These are phyloP conservation scores for Aspergillus sp. DNA, from an alignment of 2,329 filamentous ascomycete species.

Conservation along the genomic window DNA sequence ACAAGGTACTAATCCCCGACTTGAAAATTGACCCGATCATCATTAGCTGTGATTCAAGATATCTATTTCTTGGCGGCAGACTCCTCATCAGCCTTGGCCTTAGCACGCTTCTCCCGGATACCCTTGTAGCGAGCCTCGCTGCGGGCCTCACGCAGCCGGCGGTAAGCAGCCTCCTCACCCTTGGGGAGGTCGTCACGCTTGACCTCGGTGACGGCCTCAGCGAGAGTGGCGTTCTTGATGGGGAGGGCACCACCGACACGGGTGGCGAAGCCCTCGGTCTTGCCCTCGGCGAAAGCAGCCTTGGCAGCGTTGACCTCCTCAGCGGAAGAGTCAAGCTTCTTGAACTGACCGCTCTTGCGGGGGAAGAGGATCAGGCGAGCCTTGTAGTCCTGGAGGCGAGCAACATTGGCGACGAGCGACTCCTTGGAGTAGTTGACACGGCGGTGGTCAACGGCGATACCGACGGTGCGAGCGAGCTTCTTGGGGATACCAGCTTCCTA, in stretches of 20 bases:
- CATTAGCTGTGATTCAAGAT: conserved; percentile 40
- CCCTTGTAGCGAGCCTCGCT: conserved; percentile 79
- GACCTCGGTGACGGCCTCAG: conserved; percentile 70
- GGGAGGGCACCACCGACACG: conserved; percentile 65
- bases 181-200: conserved; percentile 78
- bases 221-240: conserved; percentile 63
- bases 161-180: conserved; percentile 82
- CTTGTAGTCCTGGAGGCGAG: conserved; percentile 97
- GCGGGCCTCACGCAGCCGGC: conserved; percentile 79
- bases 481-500: conserved; percentile 94
- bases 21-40: conserved; percentile 43
- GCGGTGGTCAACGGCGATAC: conserved; percentile 94
- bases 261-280: conserved; percentile 55
- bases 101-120: conserved; percentile 87
- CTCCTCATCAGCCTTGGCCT: conserved; percentile 73
- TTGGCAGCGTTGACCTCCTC: conserved; percentile 75
- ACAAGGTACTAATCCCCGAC: conserved; percentile 38
- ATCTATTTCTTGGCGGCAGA: conserved; percentile 57
- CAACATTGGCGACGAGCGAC: conserved; percentile 90
- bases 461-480: conserved; percentile 92
- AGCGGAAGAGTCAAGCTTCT: conserved; percentile 85
- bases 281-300: conserved; percentile 53
- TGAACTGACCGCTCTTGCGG: conserved; percentile 88
- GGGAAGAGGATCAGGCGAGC: conserved; percentile 96
- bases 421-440: conserved; percentile 97